Base-by-base conservation (phyloP, 257 asterid species). In the Nicotiana paniculata region DNA sequence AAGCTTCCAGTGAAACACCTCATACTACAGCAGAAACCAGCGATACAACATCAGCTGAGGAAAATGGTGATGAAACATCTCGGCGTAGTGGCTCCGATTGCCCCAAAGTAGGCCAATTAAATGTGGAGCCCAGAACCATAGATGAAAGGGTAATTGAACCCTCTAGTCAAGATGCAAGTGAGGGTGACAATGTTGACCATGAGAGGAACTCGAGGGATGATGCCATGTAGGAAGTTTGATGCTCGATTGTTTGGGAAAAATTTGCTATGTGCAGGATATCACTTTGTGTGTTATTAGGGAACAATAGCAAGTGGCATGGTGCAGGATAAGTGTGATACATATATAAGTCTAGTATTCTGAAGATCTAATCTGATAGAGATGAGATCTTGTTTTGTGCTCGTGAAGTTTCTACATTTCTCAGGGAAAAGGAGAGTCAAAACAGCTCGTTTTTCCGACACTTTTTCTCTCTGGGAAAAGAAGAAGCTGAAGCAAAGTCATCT, bases 1-100 rank as follows among this genome's bases (percentile, higher is more conserved):
- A 90, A 88, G 81, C 83, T 61, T 26, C 90, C 15, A 12, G 15
- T 35, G 75, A 70, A 74, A 59, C 68, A 57, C 77, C 82, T 24
- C 83, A 83, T 72, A 62, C 64, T 69, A 84, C 11, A 17, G 74
- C 18, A 24, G 85, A 77, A 61, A 70, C 37, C 77, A 68, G 62
- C 24, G 37, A 15, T 54, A 30, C 26, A 39, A 18, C 82, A 46
- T 82, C 88, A 18, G 26, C 33, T 59, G 51, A 72, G 43, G 54
- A 79, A 13, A 53, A 5, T 82, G 84, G n/a, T 21, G 82, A 66
- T 35, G 88, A 75, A 77, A 51, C 66, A 2, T 65, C 84, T 53
- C 24, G 51, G 63, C 61, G 24, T 46, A 54, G 46, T 69, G 77
- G 68, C 55, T 59, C 35, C 7, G 81, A 37, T 30, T 46, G 61